These are phyloP conservation scores for Camillea tinctor DNA, from an alignment of 2,329 filamentous ascomycete species.

Conservation along the genomic window DNA sequence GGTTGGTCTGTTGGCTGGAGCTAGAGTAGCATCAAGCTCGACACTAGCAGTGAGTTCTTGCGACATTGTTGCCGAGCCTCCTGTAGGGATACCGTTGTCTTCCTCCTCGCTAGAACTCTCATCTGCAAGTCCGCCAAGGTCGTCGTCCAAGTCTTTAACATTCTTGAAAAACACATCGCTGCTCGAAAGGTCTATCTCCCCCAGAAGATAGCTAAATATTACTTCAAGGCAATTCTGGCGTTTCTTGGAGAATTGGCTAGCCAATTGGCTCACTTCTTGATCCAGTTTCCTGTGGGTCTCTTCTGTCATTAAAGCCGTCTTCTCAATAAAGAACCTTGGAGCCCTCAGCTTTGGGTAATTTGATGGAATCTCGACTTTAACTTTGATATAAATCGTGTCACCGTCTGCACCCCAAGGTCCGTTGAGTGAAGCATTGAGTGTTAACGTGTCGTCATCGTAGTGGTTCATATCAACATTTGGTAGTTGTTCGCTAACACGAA, in stretches of 20 bases:
- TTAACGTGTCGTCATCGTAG: slow-evolving; percentile 61
- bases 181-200: slow-evolving; percentile 59
- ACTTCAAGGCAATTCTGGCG: slow-evolving; percentile 63
- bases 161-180: slow-evolving; percentile 63
- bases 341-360: slow-evolving; percentile 58
- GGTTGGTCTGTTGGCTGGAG: slow-evolving; percentile 49
- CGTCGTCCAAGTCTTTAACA: slow-evolving; percentile 61
- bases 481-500: slow-evolving; percentile 60
- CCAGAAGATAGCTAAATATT: slow-evolving; percentile 61
- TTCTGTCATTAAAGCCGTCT: slow-evolving; percentile 60
- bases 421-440: slow-evolving; percentile 59
- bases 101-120: slow-evolving; percentile 86
- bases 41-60: slow-evolving; percentile 57
- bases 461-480: slow-evolving; percentile 65
- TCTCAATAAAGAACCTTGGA: slow-evolving; percentile 60
- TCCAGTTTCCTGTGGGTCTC: slow-evolving; percentile 53
- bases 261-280: slow-evolving; percentile 56
- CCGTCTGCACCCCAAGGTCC: slow-evolving; percentile 61
- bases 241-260: slow-evolving; percentile 52
- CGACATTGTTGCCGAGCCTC: slow-evolving; percentile 58
- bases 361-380: slow-evolving; percentile 58
- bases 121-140: slow-evolving; percentile 57
- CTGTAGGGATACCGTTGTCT: slow-evolving; percentile 56
- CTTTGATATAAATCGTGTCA: slow-evolving; percentile 60
- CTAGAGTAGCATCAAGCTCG: slow-evolving; percentile 53